phyloP scores from a whole-genome alignment of 2,329 filamentous ascomycete genomes.

The Aspergillus fumigatiaffinis region DNA sequence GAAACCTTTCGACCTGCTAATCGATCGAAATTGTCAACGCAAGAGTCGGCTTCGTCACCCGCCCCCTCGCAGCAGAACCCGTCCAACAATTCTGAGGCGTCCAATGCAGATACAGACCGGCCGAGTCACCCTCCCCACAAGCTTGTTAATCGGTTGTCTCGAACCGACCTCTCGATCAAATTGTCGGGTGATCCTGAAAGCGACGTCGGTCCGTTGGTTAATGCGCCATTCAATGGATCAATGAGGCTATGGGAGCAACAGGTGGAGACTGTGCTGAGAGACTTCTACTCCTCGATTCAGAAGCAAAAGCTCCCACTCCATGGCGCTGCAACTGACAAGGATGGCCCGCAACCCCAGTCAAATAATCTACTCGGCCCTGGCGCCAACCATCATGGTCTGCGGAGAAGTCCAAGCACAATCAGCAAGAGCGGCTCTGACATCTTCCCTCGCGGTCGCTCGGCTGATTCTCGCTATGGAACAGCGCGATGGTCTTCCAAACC shows the following conservation, averaged over 20 bases:
- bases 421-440: slow-evolving; percentile 87
- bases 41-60: slow-evolving; percentile 33
- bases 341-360: slow-evolving; percentile 36
- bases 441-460: slow-evolving; percentile 65
- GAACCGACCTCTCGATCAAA: slow-evolving; percentile 24
- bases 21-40: slow-evolving; percentile 30
- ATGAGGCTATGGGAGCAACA: slow-evolving; percentile 82
- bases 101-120: slow-evolving; percentile 16
- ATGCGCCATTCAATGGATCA: slow-evolving; percentile 68
- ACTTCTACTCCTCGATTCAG: slow-evolving; percentile 86
- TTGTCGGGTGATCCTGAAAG: slow-evolving; percentile 28
- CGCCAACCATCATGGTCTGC: slow-evolving; percentile 57
- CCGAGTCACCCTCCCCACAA: slow-evolving; percentile 16
- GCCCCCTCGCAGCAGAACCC: slow-evolving; percentile 6
- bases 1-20: slow-evolving; percentile 48
- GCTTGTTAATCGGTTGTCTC: slow-evolving; percentile 22
- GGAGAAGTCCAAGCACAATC: slow-evolving; percentile 82
- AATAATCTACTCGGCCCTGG: slow-evolving; percentile 68
- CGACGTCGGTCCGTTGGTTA: slow-evolving; percentile 66
- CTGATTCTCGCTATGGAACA: slow-evolving; percentile 60
- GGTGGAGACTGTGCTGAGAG: slow-evolving; percentile 84
- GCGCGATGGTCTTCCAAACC: slow-evolving; percentile 82
- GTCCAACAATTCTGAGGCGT: slow-evolving; percentile 14
- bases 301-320: slow-evolving; percentile 83
- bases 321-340: slow-evolving; percentile 55